Evolutionary conservation across 108 stramenopile genomes (phyloP).

Genomic region (Tribonema minus): DNA sequence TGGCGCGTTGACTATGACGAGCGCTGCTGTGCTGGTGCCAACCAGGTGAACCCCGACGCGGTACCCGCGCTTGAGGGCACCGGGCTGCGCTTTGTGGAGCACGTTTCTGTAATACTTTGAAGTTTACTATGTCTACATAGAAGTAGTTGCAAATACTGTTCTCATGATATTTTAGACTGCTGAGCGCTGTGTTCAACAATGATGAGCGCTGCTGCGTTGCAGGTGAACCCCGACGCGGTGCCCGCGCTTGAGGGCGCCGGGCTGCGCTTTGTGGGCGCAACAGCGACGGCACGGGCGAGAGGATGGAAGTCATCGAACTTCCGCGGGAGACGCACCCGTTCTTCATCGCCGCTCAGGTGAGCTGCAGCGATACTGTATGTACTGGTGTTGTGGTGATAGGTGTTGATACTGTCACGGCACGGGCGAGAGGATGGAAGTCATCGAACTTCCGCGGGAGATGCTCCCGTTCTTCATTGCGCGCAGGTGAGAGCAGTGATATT

Average conservation of each 20-base stretch:
- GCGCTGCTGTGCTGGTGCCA: too few relatives aligned
- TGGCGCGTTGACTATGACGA: too few relatives aligned
- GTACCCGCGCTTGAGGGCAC: slow-evolving; percentile 74
- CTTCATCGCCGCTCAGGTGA: slow-evolving; percentile 78
- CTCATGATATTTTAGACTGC: too few relatives aligned
- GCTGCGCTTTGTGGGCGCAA: slow-evolving; percentile 83
- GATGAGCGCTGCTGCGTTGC: too few relatives aligned
- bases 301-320: slow-evolving; percentile 98
- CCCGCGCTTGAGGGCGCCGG: slow-evolving; percentile 77
- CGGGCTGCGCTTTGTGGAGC: slow-evolving; percentile 87
- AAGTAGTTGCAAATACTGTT: too few relatives aligned
- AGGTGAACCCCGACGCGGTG: slow-evolving; percentile 89
- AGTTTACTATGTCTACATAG: too few relatives aligned
- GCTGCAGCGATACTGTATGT: background rate
- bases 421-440: slow-evolving; percentile 93
- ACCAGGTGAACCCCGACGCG: slow-evolving; percentile 88
- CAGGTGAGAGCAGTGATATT: slow-evolving; percentile 5
- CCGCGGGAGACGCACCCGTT: slow-evolving; percentile 78
- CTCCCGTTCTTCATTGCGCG: slow-evolving; percentile 97
- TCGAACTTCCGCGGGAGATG: slow-evolving; percentile 71
- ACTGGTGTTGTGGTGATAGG: background rate
- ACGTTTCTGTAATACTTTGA: too few relatives aligned
- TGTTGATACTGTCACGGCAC: slow-evolving; percentile 67
- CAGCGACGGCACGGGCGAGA: slow-evolving; percentile 74
- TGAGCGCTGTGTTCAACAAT: too few relatives aligned